Base-by-base conservation (phyloP, 2,329 filamentous ascomycete species). In the Diaporthe caulivora region DNA sequence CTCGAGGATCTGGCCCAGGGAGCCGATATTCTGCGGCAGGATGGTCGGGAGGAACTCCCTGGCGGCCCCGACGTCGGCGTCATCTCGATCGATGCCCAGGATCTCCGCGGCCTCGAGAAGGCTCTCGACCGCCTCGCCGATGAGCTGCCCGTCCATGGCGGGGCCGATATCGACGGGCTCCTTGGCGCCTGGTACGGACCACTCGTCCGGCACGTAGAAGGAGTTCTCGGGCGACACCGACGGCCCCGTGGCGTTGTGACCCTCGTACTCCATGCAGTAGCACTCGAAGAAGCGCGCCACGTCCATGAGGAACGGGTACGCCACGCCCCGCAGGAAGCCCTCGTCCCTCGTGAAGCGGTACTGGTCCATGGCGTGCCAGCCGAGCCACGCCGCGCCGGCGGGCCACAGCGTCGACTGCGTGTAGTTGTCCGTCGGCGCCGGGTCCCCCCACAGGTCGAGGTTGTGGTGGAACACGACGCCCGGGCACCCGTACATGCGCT, bases 391-490 rank as follows among this genome's bases (percentile, higher is more conserved):
- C 26, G 60, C 70, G 26, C 73, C 73, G 1, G 64, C n/a, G 15
- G 73, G 70, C 53, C 58, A 53, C 51, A 74, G 68, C 26, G 67
- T 67, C 17, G 73, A 60, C 53, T 55, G 54, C 42, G 58, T 67
- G 70, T 74, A 69, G 54, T 74, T 65, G 18, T 62, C 62, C 10
- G 65, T 65, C 7, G 77, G 76, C 9, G 75, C 75, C 2, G 76
- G 76, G 69, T 78, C 77, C 18, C 72, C 76, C 75, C 76, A 78
- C 31, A 77, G 75, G 57, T 79, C 77, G 1, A 77, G 78, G 73
- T 79, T 79, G 49, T 79, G 77, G 49, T 78, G 77, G 15, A 74
- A 75, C 7, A 74, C 75, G 71, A 74, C 76, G 2, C 78, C 77
- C 17, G 60, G 69, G 51, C 74, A 76, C 8, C 77, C 75, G 44